A percentile compares a stretch with the other conserved stretches of the same genome.
These are phyloP conservation scores for Glycine tomentella DNA, from an alignment of 306 rosid genomes.

Conservation along the genomic window DNA sequence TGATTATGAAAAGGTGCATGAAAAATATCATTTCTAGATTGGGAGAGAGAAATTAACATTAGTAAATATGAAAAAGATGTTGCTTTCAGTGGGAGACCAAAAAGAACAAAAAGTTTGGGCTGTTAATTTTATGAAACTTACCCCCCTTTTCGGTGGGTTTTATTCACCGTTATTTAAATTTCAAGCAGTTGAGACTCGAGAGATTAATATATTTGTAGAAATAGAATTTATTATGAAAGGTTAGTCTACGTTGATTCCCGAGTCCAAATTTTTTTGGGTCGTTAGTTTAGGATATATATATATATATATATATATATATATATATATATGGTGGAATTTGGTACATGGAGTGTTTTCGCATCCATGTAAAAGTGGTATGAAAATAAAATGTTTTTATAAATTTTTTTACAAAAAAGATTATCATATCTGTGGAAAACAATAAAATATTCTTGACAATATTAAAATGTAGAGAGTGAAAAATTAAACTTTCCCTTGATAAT, in stretches of 20 bases:
- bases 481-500: neutral
- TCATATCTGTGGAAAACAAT: neutral
- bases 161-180: neutral
- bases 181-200: neutral
- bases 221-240: too few species aligned
- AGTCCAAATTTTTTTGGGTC: neutral
- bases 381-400: neutral
- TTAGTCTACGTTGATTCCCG: conserved; percentile 14
- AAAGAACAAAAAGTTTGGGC: neutral
- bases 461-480: neutral
- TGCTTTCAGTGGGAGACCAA: conserved; percentile 6
- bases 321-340: neutral
- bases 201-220: neutral
- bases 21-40: conserved; percentile 32
- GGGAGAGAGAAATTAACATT: conserved; percentile 17
- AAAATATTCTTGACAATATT: neutral
- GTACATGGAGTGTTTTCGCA: neutral
- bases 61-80: conserved; percentile 16
- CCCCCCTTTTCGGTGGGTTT: neutral
- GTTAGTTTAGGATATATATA: neutral
- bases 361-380: neutral
- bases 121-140: neutral
- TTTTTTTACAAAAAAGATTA: neutral
- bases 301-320: too few species aligned
- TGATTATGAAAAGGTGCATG: conserved; percentile 41